Base-by-base conservation (phyloP, 768 basidiomycete species). In the Lepiota brunneoincarnata region DNA sequence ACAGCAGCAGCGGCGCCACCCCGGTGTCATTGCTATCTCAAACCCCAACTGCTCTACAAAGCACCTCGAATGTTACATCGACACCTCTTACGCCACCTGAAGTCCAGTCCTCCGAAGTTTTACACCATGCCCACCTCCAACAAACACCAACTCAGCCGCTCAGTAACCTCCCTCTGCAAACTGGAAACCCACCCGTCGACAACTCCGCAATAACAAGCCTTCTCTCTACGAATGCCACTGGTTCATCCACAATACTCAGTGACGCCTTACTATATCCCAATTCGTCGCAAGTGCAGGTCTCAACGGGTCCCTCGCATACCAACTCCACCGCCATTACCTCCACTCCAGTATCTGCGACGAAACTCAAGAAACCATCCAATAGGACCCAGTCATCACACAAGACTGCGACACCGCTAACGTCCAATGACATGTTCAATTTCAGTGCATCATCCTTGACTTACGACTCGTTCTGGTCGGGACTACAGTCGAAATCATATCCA, bases 391-490 rank as follows among this genome's bases (percentile, higher is more conserved):
- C 20, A 18, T 17, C 15, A 15, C 43, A 54, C n/a, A 54, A 38
- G 37, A 45, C 39, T 6, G 6, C 14, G 1, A 23, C 44, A 3
- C 15, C 36, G 15, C 15, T 45, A 11, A 39, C 52, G 4, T 20
- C 43, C 12, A 46, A 54, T 6, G 51, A 52, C 20, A 52, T 44
- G 51, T 52, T 52, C 35, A 20, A 38, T 21, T 46, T 46, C 21
- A 46, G 28, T 7, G 21, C 43, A 6, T 28, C 44, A 18, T 46
- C 52, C 0, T 38, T 54, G 44, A 54, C 52, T 1, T 54, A 54
- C 28, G 52, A 54, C 31, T 54, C 52, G 7, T 54, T 54, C 24
- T 54, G 52, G 52, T 54, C 52, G 4, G 52, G 52, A 20, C 11
- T 54, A 9, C 52, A 54, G 26, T 54, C 52, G 6, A 54, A 54